Conservation (phyloP, 106 monocot genomes). For the Platanthera guangdongensis region DNA sequence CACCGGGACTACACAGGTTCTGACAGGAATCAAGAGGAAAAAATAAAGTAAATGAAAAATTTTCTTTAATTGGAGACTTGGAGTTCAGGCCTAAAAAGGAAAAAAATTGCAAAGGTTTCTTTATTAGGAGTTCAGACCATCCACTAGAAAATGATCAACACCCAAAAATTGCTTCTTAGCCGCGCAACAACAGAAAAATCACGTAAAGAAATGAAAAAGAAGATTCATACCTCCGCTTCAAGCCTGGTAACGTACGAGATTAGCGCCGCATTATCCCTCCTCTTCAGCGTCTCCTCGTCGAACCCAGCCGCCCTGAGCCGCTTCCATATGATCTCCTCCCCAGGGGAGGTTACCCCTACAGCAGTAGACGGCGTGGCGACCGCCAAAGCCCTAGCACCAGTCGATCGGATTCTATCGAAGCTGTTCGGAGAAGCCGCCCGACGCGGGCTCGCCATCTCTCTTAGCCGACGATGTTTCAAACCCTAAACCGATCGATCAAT, state of each 20-base stretch:
- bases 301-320: slow-evolving; percentile 72
- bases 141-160: neutral
- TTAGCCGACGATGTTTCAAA: neutral
- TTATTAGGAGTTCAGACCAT: neutral
- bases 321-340: slow-evolving; percentile 81
- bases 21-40: too few relatives aligned
- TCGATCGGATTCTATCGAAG: neutral
- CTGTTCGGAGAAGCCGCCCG: neutral
- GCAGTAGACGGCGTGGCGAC: slow-evolving; percentile 12
- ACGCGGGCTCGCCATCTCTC: slow-evolving; percentile 27
- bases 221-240: slow-evolving; percentile 54
- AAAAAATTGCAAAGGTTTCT: too few relatives aligned
- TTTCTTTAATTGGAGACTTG: too few relatives aligned
- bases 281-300: slow-evolving; percentile 71
- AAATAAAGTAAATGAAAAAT: too few relatives aligned
- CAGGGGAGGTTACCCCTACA: neutral
- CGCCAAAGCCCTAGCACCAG: neutral
- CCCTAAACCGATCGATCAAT: slow-evolving; percentile 18
- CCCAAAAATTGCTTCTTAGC: neutral
- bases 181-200: neutral
- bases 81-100: too few relatives aligned
- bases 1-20: too few relatives aligned
- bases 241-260: slow-evolving; percentile 71
- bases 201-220: neutral
- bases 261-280: slow-evolving; percentile 80